Conservation (phyloP, 805 yeast species). For the Scheffersomyces coipomensis region DNA sequence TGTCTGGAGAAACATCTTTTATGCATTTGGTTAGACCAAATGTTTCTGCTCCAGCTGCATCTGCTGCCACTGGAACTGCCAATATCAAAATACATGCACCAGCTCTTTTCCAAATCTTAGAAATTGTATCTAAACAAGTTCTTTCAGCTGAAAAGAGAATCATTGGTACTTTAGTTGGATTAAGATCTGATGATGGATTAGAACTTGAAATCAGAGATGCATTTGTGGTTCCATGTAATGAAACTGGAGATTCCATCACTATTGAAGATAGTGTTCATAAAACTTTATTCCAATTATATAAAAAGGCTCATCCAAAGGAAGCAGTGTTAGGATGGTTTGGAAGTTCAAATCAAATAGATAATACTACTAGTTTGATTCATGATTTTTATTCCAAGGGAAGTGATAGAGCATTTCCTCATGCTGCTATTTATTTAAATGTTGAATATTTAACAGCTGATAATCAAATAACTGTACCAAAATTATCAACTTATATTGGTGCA, state of each 20-base stretch:
- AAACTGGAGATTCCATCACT: slow-evolving; percentile 70
- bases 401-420: slow-evolving; percentile 69
- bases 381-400: slow-evolving; percentile 72
- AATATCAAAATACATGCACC: slow-evolving; percentile 61
- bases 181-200: slow-evolving; percentile 79
- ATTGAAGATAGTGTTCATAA: slow-evolving; percentile 77
- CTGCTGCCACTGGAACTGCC: slow-evolving; percentile 47
- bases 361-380: slow-evolving; percentile 74
- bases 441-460: slow-evolving; percentile 50
- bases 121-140: slow-evolving; percentile 58
- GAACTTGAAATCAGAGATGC: slow-evolving; percentile 72
- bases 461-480: slow-evolving; percentile 51
- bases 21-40: slow-evolving; percentile 53
- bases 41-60: slow-evolving; percentile 44
- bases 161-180: slow-evolving; percentile 80
- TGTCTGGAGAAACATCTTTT: slow-evolving; percentile 24
- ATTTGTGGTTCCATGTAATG: slow-evolving; percentile 77
- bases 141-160: slow-evolving; percentile 49
- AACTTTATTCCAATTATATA: slow-evolving; percentile 66
- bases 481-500: slow-evolving; percentile 74
- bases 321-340: slow-evolving; percentile 86
- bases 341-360: slow-evolving; percentile 58
- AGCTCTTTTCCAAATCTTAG: slow-evolving; percentile 74
- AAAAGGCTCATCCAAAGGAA: slow-evolving; percentile 76
- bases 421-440: slow-evolving; percentile 77